phyloP scores from a whole-genome alignment of 2,329 filamentous ascomycete genomes.

The Thermothelomyces thermophilus region DNA sequence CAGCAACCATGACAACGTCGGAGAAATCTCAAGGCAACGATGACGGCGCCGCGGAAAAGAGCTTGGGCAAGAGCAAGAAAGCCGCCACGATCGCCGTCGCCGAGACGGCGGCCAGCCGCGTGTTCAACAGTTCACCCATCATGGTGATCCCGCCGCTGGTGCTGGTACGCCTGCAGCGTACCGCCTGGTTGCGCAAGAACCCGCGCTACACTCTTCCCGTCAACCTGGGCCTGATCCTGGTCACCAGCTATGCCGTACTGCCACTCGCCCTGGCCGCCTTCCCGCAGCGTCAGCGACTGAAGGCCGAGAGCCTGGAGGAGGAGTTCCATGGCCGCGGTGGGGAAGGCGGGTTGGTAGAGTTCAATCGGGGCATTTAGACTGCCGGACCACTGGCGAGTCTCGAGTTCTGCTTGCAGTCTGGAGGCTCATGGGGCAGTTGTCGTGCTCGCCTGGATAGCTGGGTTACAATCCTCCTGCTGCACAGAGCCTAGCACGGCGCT shows the following conservation, averaged over 20 bases:
- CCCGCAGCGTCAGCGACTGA: conserved; percentile 80
- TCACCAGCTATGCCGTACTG: conserved; percentile 80
- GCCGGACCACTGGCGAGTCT: background rate
- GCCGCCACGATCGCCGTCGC: conserved; percentile 84
- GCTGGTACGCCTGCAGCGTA: conserved; percentile 76
- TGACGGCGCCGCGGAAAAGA: conserved; percentile 28
- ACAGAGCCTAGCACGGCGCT: conserved; percentile 1
- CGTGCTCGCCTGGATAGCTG: background rate
- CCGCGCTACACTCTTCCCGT: conserved; percentile 73
- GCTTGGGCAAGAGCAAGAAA: conserved; percentile 78
- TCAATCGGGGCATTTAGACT: conserved; percentile 81
- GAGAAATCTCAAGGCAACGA: background rate
- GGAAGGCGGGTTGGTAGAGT: conserved; percentile 77
- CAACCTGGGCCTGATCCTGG: conserved; percentile 81
- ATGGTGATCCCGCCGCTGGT: conserved; percentile 92
- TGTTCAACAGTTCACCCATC: conserved; percentile 90
- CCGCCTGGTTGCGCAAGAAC: conserved; percentile 69
- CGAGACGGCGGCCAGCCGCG: conserved; percentile 85
- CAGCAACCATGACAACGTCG: background rate
- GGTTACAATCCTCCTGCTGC: no score
- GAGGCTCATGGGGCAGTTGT: background rate
- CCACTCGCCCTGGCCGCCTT: conserved; percentile 88
- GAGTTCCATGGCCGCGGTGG: conserved; percentile 82
- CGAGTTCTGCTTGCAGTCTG: background rate
- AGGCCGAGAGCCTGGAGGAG: conserved; percentile 67